A percentile compares a stretch with the other conserved stretches of the same genome.
phyloP scores from a whole-genome alignment of 176 grass and related monocot genomes.

The Oryza australiensis region DNA sequence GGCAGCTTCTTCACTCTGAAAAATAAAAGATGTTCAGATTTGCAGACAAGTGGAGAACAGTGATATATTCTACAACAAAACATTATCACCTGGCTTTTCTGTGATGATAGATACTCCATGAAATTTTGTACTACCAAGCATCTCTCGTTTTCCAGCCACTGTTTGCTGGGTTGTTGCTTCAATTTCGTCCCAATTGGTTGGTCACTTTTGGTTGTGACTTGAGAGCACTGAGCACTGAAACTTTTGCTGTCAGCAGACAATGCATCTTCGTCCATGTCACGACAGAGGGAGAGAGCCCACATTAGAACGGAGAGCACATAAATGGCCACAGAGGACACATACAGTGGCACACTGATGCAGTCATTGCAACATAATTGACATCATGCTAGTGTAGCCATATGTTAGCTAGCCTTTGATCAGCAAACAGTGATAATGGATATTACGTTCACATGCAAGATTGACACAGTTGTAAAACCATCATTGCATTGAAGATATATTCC shows the following conservation, averaged over 20 bases:
- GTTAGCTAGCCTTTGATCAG: not conserved
- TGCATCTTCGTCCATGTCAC: not conserved
- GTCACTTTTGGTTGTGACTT: not conserved
- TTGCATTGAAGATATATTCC: constrained; percentile 18
- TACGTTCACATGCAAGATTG: constrained; percentile 10
- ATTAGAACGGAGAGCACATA: not conserved
- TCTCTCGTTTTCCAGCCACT: not conserved
- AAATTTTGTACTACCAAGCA: not conserved
- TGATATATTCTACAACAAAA: constrained; percentile 3
- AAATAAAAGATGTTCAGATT: not conserved
- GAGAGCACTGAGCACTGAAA: not conserved
- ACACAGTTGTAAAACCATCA: constrained; percentile 10
- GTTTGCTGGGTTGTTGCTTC: not conserved
- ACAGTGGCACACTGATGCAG: not conserved
- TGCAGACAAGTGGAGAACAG: constrained; percentile 4
- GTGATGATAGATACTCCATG: constrained; percentile 1
- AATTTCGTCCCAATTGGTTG: not conserved
- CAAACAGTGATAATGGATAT: constrained; percentile 8
- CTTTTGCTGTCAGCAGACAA: constrained; percentile 1
- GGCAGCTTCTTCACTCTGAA: constrained; percentile 29
- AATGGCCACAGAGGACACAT: constrained; percentile 3
- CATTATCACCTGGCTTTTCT: constrained; percentile 6
- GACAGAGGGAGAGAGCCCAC: constrained; percentile 12
- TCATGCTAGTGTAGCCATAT: constrained; percentile 24
- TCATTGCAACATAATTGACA: constrained; percentile 10